Conservation (phyloP, 257 asterid genomes). For the Cordia subcordata region DNA sequence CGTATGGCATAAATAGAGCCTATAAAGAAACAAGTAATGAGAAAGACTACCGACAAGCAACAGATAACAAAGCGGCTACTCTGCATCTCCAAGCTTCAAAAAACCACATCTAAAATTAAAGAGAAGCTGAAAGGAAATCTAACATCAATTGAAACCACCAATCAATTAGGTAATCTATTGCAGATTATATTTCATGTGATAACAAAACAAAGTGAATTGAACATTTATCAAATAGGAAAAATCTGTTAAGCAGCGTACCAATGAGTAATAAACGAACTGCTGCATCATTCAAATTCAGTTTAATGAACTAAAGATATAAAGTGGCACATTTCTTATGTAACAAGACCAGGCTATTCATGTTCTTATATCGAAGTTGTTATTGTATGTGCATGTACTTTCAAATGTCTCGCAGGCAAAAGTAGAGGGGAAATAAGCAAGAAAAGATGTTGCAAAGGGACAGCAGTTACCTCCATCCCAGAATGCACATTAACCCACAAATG, state of each 20-base stretch:
- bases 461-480: constrained; percentile 96
- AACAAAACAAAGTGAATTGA: too few relatives aligned
- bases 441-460: constrained; percentile 7
- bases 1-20: constrained; percentile 99
- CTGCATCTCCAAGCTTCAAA: too few relatives aligned
- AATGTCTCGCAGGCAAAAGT: neutral
- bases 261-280: too few relatives aligned
- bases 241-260: too few relatives aligned
- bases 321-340: too few relatives aligned
- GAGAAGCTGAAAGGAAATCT: neutral
- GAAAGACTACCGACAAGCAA: constrained; percentile 4
- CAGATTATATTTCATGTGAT: too few relatives aligned
- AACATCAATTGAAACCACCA: neutral
- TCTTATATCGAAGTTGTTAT: neutral
- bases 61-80: neutral
- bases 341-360: too few relatives aligned
- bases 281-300: too few relatives aligned
- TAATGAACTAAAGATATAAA: too few relatives aligned
- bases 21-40: constrained; percentile 21
- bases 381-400: constrained; percentile 1
- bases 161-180: too few relatives aligned
- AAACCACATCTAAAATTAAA: too few relatives aligned
- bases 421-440: constrained; percentile 9
- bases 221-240: too few relatives aligned
- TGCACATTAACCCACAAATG: constrained; percentile 98